A percentile compares a stretch with the other conserved stretches of the same genome.
Conservation (phyloP, 2,329 filamentous ascomycete genomes). For the Parascedosporium putredinis region DNA sequence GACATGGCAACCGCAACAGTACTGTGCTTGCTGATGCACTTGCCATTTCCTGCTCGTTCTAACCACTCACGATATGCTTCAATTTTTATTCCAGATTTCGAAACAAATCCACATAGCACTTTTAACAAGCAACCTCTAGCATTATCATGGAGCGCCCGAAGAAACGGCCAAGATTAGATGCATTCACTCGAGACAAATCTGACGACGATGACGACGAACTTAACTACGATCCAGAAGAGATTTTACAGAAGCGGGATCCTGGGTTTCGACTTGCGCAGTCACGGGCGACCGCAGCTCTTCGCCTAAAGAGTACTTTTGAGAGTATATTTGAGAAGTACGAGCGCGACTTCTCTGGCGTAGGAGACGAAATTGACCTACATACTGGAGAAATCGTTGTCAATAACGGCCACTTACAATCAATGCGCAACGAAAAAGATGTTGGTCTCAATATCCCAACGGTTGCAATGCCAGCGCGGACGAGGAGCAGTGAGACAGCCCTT, state of each 20-base stretch:
- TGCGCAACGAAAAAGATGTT: constrained; percentile 45
- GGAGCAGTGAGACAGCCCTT: constrained; percentile 21
- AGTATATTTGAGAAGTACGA: constrained; percentile 83
- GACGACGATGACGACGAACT: constrained; percentile 37
- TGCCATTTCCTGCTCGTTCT: no score
- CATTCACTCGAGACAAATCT: constrained; percentile 22
- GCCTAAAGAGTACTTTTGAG: constrained; percentile 76
- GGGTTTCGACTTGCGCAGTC: constrained; percentile 49
- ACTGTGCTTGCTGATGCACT: no score
- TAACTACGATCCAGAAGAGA: constrained; percentile 34
- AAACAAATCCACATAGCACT: no score
- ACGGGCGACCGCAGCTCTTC: constrained; percentile 55
- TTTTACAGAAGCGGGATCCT: constrained; percentile 37
- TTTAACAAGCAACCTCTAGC: no score
- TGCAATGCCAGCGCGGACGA: constrained; percentile 8
- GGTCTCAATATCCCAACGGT: constrained; percentile 23
- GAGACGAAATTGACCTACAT: constrained; percentile 79
- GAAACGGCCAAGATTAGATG: constrained; percentile 51
- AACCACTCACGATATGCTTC: no score
- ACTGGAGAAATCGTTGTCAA: constrained; percentile 79
- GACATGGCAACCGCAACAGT: no score
- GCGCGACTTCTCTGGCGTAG: constrained; percentile 70
- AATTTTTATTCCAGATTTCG: no score
- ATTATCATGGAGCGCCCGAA: constrained; percentile 43
- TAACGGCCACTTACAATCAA: constrained; percentile 68